Evolutionary conservation across 495 filamentous ascomycete species (phyloP).

Genomic region (Gamarada debralockiae): DNA sequence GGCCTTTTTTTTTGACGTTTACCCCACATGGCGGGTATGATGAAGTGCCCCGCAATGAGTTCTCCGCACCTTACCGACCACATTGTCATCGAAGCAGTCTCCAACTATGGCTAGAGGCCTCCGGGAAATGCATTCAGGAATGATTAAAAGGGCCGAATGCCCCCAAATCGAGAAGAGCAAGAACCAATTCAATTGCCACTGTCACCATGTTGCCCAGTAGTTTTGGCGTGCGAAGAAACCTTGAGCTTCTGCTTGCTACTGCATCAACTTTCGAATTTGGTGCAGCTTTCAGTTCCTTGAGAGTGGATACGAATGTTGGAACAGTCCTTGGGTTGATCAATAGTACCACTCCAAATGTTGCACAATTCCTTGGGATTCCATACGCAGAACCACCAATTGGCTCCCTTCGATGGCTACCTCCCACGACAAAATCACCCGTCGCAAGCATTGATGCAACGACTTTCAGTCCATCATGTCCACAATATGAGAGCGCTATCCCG

Average conservation of each 20-base stretch:
- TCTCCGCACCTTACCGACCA: too few relatives aligned
- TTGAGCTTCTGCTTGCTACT: neutral
- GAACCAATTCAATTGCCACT: too few relatives aligned
- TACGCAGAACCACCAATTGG: conserved; percentile 59
- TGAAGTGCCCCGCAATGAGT: too few relatives aligned
- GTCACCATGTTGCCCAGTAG: too few relatives aligned
- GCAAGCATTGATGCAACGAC: conserved; percentile 41
- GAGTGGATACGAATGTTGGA: conserved; percentile 33
- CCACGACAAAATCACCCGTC: conserved; percentile 40
- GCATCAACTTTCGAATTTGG: neutral
- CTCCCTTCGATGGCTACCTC: conserved; percentile 50
- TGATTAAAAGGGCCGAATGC: too few relatives aligned
- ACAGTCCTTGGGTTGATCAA: conserved; percentile 33
- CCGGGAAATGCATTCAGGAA: too few relatives aligned
- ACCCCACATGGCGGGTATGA: too few relatives aligned
- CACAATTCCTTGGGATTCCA: conserved; percentile 60
- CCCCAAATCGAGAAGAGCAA: too few relatives aligned
- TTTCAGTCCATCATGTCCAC: conserved; percentile 45
- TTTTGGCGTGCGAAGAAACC: too few relatives aligned
- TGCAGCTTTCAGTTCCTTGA: conserved; percentile 5
- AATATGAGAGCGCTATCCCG: conserved; percentile 31
- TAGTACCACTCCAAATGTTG: conserved; percentile 27
- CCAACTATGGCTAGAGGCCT: too few relatives aligned
- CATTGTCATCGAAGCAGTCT: too few relatives aligned
- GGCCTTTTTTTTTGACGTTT: too few relatives aligned